A percentile compares a stretch with the other conserved stretches of the same genome.
Conservation (phyloP, 306 rosid species). For the Alnus rubra region DNA sequence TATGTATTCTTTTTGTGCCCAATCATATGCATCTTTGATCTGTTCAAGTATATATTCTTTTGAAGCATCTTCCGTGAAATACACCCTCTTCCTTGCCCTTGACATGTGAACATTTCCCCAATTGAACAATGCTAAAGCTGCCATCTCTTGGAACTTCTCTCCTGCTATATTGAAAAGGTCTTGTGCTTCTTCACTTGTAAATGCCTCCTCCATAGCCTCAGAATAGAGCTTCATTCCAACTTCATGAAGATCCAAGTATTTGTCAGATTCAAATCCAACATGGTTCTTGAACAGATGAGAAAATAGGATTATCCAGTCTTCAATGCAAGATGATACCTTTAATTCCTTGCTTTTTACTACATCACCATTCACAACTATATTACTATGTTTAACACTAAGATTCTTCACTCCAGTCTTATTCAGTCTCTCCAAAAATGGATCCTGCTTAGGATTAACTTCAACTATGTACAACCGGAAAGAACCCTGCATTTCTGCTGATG, state of each 20-base stretch:
- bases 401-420: constrained; percentile 27
- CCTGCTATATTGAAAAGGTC: constrained; percentile 72
- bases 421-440: constrained; percentile 58
- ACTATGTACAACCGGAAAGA: constrained; percentile 67
- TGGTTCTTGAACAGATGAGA: constrained; percentile 77
- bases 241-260: constrained; percentile 75
- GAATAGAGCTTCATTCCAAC: constrained; percentile 86
- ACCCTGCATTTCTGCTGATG: constrained; percentile 47
- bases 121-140: constrained; percentile 88
- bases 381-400: constrained; percentile 13
- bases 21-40: constrained; percentile 58
- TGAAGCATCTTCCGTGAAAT: constrained; percentile 54
- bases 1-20: constrained; percentile 66
- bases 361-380: constrained; percentile 40
- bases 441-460: constrained; percentile 63
- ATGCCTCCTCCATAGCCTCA: constrained; percentile 92
- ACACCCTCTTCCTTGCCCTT: constrained; percentile 76
- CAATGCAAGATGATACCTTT: constrained; percentile 64
- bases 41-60: constrained; percentile 47
- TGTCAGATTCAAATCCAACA: constrained; percentile 78
- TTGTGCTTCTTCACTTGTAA: constrained; percentile 88
- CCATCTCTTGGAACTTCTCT: constrained; percentile 86
- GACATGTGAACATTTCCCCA: constrained; percentile 95
- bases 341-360: constrained; percentile 45
- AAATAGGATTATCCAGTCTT: constrained; percentile 84